Evolutionary conservation across 352 stramenopile genomes (phyloP), one percentile per base, ranked within the genome.

Genomic region (Phytopythium litorale): DNA sequence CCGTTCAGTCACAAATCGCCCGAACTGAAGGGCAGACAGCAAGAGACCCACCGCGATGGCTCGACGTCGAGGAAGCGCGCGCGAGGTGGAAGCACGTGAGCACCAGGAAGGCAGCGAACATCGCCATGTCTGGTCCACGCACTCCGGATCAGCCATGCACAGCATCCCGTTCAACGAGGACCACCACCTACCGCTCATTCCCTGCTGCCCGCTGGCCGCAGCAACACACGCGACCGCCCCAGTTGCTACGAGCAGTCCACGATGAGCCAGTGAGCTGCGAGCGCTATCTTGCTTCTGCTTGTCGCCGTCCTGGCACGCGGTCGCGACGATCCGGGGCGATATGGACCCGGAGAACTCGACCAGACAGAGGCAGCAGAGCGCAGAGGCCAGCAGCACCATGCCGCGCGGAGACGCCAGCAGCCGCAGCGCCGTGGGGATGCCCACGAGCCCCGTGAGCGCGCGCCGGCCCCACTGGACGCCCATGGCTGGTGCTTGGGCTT

Each of bases 261-360:
- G 63, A 49, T 78, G 77, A 49, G 43, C 30, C 32, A 23, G 37
- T 16, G 25, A 30, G 13, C 4, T 33, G 16, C 30, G 25, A 1
- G 28, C 30, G 9, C 19, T 2, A 35, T 43, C 30, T 30, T 35
- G 11, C 30, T 53, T 6, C 12, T 25, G n/a, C 42, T 56, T 19
- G 25, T 32, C 19, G 32, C 32, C 5, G 18, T 48, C 12, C 15
- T 62, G 28, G 45, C 64, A 65, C 46, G 62, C 51, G 7, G 35
- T 28, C 40, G 68, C 62, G 13, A 78, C 68, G 56, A 88, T 78
- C 46, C 64, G 67, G 11, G 67, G 63, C 56, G 75, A 81, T 48
- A 92, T 75, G 38, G 70, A 84, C 58, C 63, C 48, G 6, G 64
- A 70, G 59, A 87, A 92, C 67, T 92, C 83, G 51, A 83, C 55